These are phyloP conservation scores for Cryptosporidium sp. DNA, from an alignment of 169 alveolate genomes.

Conservation along the genomic window DNA sequence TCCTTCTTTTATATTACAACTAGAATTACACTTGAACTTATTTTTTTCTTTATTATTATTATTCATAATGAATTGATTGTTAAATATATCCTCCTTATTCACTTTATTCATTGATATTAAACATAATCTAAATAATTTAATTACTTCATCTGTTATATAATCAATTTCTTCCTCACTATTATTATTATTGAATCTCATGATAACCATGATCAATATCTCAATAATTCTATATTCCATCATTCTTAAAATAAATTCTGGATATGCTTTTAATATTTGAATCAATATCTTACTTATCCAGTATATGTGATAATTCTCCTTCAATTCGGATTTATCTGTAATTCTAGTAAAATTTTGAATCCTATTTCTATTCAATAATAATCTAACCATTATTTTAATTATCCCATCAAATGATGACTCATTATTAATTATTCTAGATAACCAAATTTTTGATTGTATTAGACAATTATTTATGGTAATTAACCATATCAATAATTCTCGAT, in stretches of 20 bases:
- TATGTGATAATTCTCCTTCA: constrained; percentile 37
- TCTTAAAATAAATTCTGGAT: not conserved
- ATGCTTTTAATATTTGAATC: not conserved
- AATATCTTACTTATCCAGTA: constrained; percentile 47
- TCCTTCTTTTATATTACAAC: constrained; percentile 36
- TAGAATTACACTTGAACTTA: constrained; percentile 2
- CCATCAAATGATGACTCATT: not conserved
- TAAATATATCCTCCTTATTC: not conserved
- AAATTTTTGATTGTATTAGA: constrained; percentile 21
- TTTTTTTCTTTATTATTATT: not conserved
- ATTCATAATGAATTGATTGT: not conserved
- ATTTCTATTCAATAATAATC: constrained; percentile 8
- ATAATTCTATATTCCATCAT: constrained; percentile 15
- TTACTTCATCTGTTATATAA: constrained; percentile 11
- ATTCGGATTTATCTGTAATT: not conserved
- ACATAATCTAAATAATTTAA: constrained; percentile 3
- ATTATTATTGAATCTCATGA: constrained; percentile 30
- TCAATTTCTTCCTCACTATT: not conserved
- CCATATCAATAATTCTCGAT: constrained; percentile 40
- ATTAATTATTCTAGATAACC: constrained; percentile 34
- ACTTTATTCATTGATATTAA: constrained; percentile 4
- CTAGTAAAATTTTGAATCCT: not conserved
- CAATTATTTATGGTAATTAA: constrained; percentile 58
- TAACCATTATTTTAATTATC: not conserved
- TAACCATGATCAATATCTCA: constrained; percentile 18